A percentile compares a stretch with the other conserved stretches of the same genome.
phyloP scores from a whole-genome alignment of 495 filamentous ascomycete species.

The Penicillium argentinense region DNA sequence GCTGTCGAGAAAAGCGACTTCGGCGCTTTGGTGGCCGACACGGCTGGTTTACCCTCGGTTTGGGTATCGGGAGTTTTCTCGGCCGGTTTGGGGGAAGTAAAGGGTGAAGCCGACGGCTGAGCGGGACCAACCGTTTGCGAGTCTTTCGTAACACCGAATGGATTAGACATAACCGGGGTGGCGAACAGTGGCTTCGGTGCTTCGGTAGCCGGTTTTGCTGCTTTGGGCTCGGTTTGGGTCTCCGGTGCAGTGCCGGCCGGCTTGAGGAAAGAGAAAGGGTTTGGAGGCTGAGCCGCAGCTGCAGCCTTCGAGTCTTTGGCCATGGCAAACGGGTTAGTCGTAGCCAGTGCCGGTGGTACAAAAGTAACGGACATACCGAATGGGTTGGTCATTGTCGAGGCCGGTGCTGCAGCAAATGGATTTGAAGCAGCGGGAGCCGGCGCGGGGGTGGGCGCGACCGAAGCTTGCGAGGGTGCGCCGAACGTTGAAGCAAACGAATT shows the following conservation, averaged over 20 bases:
- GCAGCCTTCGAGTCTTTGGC: no score
- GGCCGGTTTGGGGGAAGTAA: conserved; percentile 12
- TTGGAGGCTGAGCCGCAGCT: conserved; percentile 5
- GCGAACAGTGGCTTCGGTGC: no score
- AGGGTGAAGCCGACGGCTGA: conserved; percentile 6
- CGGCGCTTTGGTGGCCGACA: not conserved
- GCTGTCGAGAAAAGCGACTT: not conserved
- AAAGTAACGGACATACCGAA: no score
- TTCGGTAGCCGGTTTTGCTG: no score
- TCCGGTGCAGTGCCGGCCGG: conserved; percentile 3
- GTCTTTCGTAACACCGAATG: not conserved
- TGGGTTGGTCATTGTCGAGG: not conserved
- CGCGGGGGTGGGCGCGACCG: no score
- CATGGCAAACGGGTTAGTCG: not conserved
- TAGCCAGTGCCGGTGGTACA: not conserved
- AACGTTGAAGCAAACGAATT: conserved; percentile 10
- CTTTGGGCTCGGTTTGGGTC: no score
- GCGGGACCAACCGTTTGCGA: not conserved
- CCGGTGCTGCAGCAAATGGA: not conserved
- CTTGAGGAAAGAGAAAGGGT: conserved; percentile 27
- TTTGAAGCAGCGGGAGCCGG: no score
- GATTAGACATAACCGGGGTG: not conserved
- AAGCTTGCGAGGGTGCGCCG: no score
- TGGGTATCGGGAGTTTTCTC: not conserved
- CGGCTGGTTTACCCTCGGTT: conserved; percentile 1